Base-by-base conservation (phyloP, 495 filamentous ascomycete genomes). In the Ramalina intermedia region DNA sequence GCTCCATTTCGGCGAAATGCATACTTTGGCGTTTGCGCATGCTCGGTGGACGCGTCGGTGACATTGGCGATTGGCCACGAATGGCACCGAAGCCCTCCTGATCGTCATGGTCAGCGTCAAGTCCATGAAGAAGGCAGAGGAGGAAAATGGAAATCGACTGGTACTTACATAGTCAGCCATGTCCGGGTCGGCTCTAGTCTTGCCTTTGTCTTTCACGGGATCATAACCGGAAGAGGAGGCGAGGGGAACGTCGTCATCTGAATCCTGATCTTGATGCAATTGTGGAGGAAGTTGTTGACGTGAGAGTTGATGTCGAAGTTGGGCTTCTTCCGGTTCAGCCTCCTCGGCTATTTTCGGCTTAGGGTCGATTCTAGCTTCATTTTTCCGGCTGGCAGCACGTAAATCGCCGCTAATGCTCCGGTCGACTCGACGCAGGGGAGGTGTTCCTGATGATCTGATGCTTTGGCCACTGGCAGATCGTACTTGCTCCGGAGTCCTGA, bases 21-120 rank as follows among this genome's bases (percentile, higher is more conserved):
- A 95, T 85, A 72, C 88, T 96, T 65, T 91, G 91, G 53, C 87
- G 84, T 60, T 87, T 86, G 52, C 89, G 87, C 72, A 94, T 82
- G 73, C 87, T 96, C 64, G 89, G 87, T 62, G 90, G 90, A 64
- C 93, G 84, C 55, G 87, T 94, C 45, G 91, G 91, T 56, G 93
- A 96, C 61, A 81, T 81, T 57, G 90, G 88, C 59, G 87, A 93
- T 58, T 73, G 71, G 55, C 80, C 85, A 60, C 78, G 87, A 66
- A 84, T 86, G 64, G 94, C 89, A 65, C 93, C 91, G 72, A 79
- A 94, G 66, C 85, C 90, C 78, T 95, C 88, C 87, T 94, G 65
- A 48, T 50, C 47, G 47, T 38, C 24, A 14, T 20, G 37, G 43
- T 54, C 35, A 51, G 53, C 41, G 43, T 51, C 39, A 13, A 33